Conservation (phyloP, 495 filamentous ascomycete genomes). For the Penicillium riverlandense region DNA sequence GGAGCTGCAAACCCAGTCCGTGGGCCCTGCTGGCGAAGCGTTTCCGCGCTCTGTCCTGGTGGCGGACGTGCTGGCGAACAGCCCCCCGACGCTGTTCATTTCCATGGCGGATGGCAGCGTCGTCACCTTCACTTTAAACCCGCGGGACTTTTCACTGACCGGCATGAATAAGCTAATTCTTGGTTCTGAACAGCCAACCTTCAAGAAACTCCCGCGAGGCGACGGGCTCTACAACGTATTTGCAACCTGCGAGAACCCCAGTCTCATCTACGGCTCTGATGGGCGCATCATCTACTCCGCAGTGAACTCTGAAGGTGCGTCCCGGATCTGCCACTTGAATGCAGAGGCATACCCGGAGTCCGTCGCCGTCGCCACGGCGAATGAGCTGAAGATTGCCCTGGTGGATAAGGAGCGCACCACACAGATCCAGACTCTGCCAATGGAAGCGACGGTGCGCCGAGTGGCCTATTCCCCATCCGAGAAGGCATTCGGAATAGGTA, state of each 20-base stretch:
- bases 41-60: slow-evolving; percentile 79
- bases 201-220: slow-evolving; percentile 64
- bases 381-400: slow-evolving; percentile 69
- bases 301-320: slow-evolving; percentile 84
- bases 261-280: slow-evolving; percentile 83
- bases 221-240: slow-evolving; percentile 73
- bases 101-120: slow-evolving; percentile 95
- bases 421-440: slow-evolving; percentile 70
- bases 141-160: slow-evolving; percentile 49
- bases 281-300: slow-evolving; percentile 88
- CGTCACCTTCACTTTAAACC: slow-evolving; percentile 71
- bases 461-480: slow-evolving; percentile 78
- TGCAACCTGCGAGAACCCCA: slow-evolving; percentile 88
- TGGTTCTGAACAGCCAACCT: slow-evolving; percentile 74
- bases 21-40: slow-evolving; percentile 52
- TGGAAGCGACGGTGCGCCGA: slow-evolving; percentile 77
- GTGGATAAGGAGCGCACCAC: slow-evolving; percentile 83
- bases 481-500: slow-evolving; percentile 80
- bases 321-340: slow-evolving; percentile 75
- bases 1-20: slow-evolving; percentile 52
- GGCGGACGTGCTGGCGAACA: slow-evolving; percentile 56
- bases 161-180: slow-evolving; percentile 75
- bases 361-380: slow-evolving; percentile 70
- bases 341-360: slow-evolving; percentile 70
- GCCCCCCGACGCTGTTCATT: slow-evolving; percentile 72